Percentiles rank a stretch among this genome's conserved stretches.
Evolutionary conservation across 164 flowering plant species (phyloP).

Genomic region (grape (Vitis vinifera)): ASM3070453v1 NC_081807.1:2114501-2115000

Average conservation of each 20-base stretch:
- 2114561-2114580: too few relatives aligned
- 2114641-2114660: too few relatives aligned
- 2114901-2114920: conserved; percentile 55
- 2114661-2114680: too few relatives aligned
- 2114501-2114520: too few relatives aligned
- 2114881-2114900: conserved; percentile 52
- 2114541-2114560: too few relatives aligned
- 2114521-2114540: background rate
- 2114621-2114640: background rate
- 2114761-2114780: background rate
- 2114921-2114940: conserved; percentile 46
- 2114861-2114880: conserved; percentile 38
- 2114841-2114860: conserved; percentile 16
- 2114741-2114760: background rate
- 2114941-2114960: conserved; percentile 36
- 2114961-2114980: conserved; percentile 46
- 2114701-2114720: too few relatives aligned
- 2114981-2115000: conserved; percentile 55
- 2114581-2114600: background rate
- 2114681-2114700: too few relatives aligned
- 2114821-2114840: too few relatives aligned
- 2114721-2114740: too few relatives aligned
- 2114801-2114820: too few relatives aligned
- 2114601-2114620: background rate
- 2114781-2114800: too few relatives aligned